Conservation (phyloP, 2,329 filamentous ascomycete genomes). For the Endocalyx cinctus region DNA sequence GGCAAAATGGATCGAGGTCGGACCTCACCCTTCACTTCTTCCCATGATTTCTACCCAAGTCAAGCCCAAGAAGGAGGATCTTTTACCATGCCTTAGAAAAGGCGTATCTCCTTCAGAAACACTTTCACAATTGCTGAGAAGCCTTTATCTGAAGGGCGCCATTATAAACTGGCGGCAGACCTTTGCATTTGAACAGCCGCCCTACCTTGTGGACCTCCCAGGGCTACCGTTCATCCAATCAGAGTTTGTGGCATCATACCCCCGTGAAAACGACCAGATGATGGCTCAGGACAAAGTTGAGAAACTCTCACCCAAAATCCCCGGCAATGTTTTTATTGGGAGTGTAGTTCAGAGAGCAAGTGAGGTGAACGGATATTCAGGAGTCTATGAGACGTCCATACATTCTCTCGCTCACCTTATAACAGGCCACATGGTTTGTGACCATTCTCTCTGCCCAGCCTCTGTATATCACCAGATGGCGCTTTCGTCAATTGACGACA, state of each 20-base stretch:
- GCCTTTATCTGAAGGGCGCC: constrained; percentile 4
- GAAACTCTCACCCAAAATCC: too few relatives aligned
- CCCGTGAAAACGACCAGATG: too few relatives aligned
- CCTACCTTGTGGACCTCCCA: not conserved
- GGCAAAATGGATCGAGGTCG: constrained; percentile 5
- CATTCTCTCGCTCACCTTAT: constrained; percentile 5
- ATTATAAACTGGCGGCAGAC: constrained; percentile 2
- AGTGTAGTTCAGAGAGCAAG: constrained; percentile 3
- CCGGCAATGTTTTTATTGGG: constrained; percentile 4
- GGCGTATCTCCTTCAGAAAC: constrained; percentile 4
- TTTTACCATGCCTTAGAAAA: constrained; percentile 6
- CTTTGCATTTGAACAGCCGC: too few relatives aligned
- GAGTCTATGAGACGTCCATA: constrained; percentile 4
- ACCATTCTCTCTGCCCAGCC: constrained; percentile 9
- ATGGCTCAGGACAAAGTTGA: too few relatives aligned
- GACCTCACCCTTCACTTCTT: constrained; percentile 8
- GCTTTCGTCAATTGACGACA: constrained; percentile 4
- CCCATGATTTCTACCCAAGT: constrained; percentile 7
- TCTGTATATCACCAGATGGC: constrained; percentile 11
- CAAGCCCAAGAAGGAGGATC: constrained; percentile 1
- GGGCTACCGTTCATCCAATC: constrained; percentile 3
- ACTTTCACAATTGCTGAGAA: constrained; percentile 4
- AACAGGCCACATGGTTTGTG: constrained; percentile 8
- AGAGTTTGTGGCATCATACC: constrained; percentile 3
- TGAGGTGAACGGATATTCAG: constrained; percentile 2